phyloP scores from a whole-genome alignment of 1,284 basidiomycete genomes.

The Trichosporon coremiiforme region DNA sequence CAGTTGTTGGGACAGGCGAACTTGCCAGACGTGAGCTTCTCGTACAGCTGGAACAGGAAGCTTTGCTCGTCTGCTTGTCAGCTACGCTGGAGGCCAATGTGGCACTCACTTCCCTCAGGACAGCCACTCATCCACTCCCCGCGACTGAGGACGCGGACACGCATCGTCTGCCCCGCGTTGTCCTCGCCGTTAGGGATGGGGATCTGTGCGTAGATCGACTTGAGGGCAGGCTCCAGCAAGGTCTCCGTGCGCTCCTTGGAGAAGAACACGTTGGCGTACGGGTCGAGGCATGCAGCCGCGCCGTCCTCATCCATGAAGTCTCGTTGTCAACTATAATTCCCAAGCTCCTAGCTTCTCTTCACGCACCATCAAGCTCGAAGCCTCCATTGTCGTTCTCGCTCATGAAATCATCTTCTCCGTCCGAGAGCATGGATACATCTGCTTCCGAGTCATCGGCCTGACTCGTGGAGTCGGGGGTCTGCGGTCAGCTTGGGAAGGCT shows the following conservation, averaged over 20 bases:
- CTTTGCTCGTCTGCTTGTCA: slow-evolving; percentile 68
- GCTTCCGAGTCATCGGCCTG: slow-evolving; percentile 10
- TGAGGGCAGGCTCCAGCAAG: slow-evolving; percentile 77
- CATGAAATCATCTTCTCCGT: neutral
- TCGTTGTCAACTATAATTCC: neutral
- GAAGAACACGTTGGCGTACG: slow-evolving; percentile 87
- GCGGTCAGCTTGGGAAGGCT: neutral
- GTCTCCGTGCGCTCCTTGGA: slow-evolving; percentile 84
- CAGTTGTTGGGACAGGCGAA: slow-evolving; percentile 74
- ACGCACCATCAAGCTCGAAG: slow-evolving; percentile 37
- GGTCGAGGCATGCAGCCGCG: slow-evolving; percentile 62
- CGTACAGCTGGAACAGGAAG: slow-evolving; percentile 80
- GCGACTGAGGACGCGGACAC: slow-evolving; percentile 71
- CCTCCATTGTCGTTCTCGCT: slow-evolving; percentile 58
- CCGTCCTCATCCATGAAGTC: slow-evolving; percentile 39
- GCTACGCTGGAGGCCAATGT: too few relatives aligned
- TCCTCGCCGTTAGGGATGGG: slow-evolving; percentile 28
- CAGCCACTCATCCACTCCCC: slow-evolving; percentile 95
- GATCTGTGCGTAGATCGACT: slow-evolving; percentile 39
- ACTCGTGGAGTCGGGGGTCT: slow-evolving; percentile 19
- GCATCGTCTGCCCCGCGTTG: slow-evolving; percentile 53
- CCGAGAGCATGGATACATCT: slow-evolving; percentile 45
- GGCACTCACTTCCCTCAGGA: slow-evolving; percentile 68
- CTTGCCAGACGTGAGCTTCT: slow-evolving; percentile 65
- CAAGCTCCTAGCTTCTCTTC: neutral